These are phyloP conservation scores for Fusarium sp. DNA, from an alignment of 2,329 filamentous ascomycete species.

Conservation along the genomic window DNA sequence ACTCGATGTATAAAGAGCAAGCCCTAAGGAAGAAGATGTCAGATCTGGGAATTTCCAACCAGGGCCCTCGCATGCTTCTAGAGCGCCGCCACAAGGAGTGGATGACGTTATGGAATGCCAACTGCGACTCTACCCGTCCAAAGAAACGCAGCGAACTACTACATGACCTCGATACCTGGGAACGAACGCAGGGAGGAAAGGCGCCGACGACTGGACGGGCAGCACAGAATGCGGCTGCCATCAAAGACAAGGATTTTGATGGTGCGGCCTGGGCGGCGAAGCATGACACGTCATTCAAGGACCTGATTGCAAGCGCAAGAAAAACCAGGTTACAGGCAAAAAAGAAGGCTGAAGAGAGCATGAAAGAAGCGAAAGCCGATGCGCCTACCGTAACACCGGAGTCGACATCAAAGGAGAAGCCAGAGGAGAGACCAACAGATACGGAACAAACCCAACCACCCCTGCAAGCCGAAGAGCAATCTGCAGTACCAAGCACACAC, in stretches of 20 bases:
- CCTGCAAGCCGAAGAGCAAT: neutral
- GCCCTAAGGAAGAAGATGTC: slow-evolving; percentile 84
- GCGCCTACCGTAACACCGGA: neutral
- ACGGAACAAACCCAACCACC: neutral
- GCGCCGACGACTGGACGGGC: slow-evolving; percentile 59
- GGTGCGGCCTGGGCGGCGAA: slow-evolving; percentile 80
- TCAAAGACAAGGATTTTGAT: slow-evolving; percentile 94
- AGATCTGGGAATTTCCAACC: slow-evolving; percentile 83
- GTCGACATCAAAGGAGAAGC: no score
- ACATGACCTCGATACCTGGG: slow-evolving; percentile 88
- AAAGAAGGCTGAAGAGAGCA: slow-evolving; percentile 47
- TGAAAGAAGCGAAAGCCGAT: slow-evolving; percentile 21
- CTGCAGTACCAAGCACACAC: neutral
- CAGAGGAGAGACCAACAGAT: neutral
- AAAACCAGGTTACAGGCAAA: slow-evolving; percentile 64
- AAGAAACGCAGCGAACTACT: slow-evolving; percentile 81
- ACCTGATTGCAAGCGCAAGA: slow-evolving; percentile 84
- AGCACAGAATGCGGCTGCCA: slow-evolving; percentile 57
- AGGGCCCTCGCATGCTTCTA: slow-evolving; percentile 78
- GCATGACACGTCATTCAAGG: slow-evolving; percentile 83
- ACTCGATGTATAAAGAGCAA: slow-evolving; percentile 86
- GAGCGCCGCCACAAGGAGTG: slow-evolving; percentile 91
- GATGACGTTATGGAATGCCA: slow-evolving; percentile 97
- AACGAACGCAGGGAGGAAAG: slow-evolving; percentile 81
- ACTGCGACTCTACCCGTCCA: slow-evolving; percentile 87